Evolutionary conservation across 306 rosid genomes (phyloP).

Genomic region (Biancaea sappan): DNA sequence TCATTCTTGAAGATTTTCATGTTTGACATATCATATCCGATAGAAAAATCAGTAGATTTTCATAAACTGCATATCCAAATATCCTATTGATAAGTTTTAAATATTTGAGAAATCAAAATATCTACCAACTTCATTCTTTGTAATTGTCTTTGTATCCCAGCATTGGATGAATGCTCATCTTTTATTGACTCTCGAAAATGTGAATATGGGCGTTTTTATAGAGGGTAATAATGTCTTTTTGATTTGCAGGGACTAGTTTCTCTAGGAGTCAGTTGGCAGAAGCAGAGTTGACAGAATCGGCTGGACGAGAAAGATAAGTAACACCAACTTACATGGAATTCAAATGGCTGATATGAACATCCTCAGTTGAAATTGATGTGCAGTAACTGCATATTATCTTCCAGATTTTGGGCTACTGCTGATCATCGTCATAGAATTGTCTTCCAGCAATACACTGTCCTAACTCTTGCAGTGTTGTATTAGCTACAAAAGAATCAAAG

Average conservation of each 20-base stretch:
- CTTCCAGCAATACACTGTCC: constrained; percentile 16
- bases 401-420: constrained; percentile 11
- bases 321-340: background rate
- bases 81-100: no score
- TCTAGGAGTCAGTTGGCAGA: constrained; percentile 38
- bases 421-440: no score
- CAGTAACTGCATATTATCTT: constrained; percentile 19
- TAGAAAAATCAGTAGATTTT: background rate
- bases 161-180: background rate
- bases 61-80: background rate
- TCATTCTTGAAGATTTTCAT: background rate
- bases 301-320: constrained; percentile 25
- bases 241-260: constrained; percentile 68
- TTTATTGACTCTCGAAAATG: background rate
- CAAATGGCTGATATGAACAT: constrained; percentile 27
- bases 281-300: constrained; percentile 11
- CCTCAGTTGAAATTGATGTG: constrained; percentile 23
- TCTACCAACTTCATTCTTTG: constrained; percentile 7
- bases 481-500: background rate
- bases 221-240: constrained; percentile 31
- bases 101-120: no score
- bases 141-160: background rate
- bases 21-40: background rate
- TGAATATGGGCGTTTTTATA: background rate
- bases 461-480: constrained; percentile 35